Base-by-base conservation (phyloP, 1,284 basidiomycete genomes). In the Pyrrhoderma lamaoense region DNA sequence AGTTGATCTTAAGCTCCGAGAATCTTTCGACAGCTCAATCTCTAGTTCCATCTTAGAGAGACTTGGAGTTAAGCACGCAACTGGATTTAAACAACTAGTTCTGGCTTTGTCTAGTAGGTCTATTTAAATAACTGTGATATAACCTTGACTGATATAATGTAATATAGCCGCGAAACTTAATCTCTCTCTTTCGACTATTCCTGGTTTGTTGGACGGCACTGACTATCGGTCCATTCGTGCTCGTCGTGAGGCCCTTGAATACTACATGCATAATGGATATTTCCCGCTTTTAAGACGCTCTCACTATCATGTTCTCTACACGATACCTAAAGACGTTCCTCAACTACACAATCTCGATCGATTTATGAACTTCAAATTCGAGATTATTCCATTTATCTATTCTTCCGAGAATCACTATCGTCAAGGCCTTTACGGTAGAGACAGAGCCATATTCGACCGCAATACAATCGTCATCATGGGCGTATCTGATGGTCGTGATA, bases 251-350 rank as follows among this genome's bases (percentile, higher is more conserved):
- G 47, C 31, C 3, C 52, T 61, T 23, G 57, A 64, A 18, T 56
- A 62, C 57, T 65, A 65, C 57, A 50, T 65, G 38, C 55, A 57
- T 18, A 49, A 59, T 11, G 50, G 61, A 58, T 68, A 67, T 56
- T 61, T 68, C 59, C 45, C 53, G 2, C 53, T 58, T 14, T 46
- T 68, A 21, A 51, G 53, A 16, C 38, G 56, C 2, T 48, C 55
- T 8, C 64, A 62, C 16, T 53, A 64, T 31, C 57, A 66, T 58
- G 56, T 68, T 49, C 42, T 68, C 39, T 59, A 63, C 52, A 64
- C 62, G 22, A 52, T 66, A 22, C 66, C 66, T n/a, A 25, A 11
- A 18, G 25, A 16, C 25, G 45, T 8, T 36, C 8, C 5, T 31
- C 31, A 40, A 11, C 36, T 31, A 21, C 11, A 43, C 21, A 14